Evolutionary conservation across 371 early-diverging fungal genomes (phyloP).

Genomic region (Nematocida homosporus): DNA sequence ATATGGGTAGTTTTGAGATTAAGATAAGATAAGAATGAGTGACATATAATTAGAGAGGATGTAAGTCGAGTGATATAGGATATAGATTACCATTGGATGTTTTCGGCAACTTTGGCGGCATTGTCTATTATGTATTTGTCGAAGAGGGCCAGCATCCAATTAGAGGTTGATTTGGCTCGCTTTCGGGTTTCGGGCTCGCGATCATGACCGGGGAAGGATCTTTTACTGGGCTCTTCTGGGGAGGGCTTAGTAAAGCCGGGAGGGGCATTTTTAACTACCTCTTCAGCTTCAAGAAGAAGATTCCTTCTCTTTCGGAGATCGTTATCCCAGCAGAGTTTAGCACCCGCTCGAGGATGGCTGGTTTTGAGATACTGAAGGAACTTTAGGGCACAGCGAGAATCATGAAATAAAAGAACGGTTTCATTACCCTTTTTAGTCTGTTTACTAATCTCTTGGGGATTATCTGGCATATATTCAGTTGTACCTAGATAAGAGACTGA

Average conservation of each 20-base stretch:
- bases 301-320: constrained; percentile 52
- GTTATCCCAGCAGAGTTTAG: constrained; percentile 40
- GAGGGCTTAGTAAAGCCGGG: neutral
- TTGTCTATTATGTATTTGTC: constrained; percentile 39
- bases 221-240: neutral
- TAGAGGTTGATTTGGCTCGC: neutral
- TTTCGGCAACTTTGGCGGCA: constrained; percentile 16
- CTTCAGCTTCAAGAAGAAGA: constrained; percentile 43
- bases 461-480: neutral
- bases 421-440: constrained; percentile 6
- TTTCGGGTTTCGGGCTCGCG: neutral
- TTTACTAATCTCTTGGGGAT: neutral
- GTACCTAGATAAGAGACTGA: constrained; percentile 29
- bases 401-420: constrained; percentile 9
- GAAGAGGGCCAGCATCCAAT: constrained; percentile 47
- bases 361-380: neutral
- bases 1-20: no score
- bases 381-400: constrained; percentile 34
- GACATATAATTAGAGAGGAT: no score
- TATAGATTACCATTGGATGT: neutral
- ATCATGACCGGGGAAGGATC: neutral
- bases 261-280: constrained; percentile 45
- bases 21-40: no score
- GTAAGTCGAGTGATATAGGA: neutral
- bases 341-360: neutral